phyloP scores from a whole-genome alignment of 169 alveolate genomes.

The Plasmodium coatneyi region DNA sequence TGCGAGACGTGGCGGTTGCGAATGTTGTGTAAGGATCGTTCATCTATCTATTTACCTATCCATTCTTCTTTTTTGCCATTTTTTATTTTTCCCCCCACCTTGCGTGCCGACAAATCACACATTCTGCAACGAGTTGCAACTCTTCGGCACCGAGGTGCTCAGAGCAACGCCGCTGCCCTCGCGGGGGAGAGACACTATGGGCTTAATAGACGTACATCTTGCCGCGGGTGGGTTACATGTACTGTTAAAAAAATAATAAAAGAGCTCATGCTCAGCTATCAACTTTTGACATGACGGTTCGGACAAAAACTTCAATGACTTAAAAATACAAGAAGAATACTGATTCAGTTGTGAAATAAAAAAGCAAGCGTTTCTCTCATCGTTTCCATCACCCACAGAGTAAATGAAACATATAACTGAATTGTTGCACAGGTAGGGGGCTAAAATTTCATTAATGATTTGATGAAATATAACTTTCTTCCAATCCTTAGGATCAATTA shows the following conservation, averaged over 20 bases:
- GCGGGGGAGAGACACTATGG: neutral
- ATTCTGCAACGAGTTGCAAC: neutral
- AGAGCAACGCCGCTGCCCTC: neutral
- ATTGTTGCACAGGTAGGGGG: slow-evolving; percentile 79
- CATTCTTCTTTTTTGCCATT: neutral
- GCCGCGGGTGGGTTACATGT: slow-evolving; percentile 23
- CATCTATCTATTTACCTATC: neutral
- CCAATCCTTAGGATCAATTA: slow-evolving; percentile 89
- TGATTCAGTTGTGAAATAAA: slow-evolving; percentile 82
- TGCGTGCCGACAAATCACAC: neutral
- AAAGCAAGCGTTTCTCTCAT: slow-evolving; percentile 91
- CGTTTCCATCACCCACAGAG: slow-evolving; percentile 91
- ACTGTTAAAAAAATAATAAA: slow-evolving; percentile 77
- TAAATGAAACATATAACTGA: slow-evolving; percentile 82
- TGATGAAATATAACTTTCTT: slow-evolving; percentile 85
- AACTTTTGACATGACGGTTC: slow-evolving; percentile 88
- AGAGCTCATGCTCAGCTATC: slow-evolving; percentile 85
- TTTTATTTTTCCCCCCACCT: neutral
- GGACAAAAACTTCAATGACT: slow-evolving; percentile 85
- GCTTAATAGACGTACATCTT: neutral
- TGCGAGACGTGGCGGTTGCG: neutral
- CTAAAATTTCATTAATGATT: slow-evolving; percentile 82
- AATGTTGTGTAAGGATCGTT: neutral
- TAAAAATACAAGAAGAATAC: slow-evolving; percentile 84
- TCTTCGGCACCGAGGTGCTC: neutral